Evolutionary conservation across 1,284 basidiomycete species (phyloP).

Genomic region (Jaminaea rosea): DNA sequence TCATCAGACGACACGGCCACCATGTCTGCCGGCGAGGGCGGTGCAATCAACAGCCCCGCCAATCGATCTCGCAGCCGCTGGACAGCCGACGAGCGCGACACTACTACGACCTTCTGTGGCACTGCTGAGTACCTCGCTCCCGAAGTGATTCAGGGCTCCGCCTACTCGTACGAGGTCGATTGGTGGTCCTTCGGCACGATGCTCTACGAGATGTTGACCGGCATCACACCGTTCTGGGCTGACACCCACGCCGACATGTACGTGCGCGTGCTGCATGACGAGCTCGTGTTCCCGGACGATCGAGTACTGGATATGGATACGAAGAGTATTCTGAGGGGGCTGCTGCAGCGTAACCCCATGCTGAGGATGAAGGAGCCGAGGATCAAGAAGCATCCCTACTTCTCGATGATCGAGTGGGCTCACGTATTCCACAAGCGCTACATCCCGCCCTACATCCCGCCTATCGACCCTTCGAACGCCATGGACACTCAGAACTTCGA

Average conservation of each 20-base stretch:
- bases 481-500: slow-evolving; percentile 97
- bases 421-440: slow-evolving; percentile 90
- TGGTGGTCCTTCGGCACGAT: slow-evolving; percentile 98
- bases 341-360: slow-evolving; percentile 81
- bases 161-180: slow-evolving; percentile 89
- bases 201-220: slow-evolving; percentile 87
- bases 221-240: slow-evolving; percentile 87
- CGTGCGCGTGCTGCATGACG: slow-evolving; percentile 75
- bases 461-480: slow-evolving; percentile 82
- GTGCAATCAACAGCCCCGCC: not conserved
- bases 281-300: slow-evolving; percentile 78
- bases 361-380: slow-evolving; percentile 82
- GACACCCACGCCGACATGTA: slow-evolving; percentile 93
- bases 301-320: slow-evolving; percentile 84
- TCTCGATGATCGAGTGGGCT: slow-evolving; percentile 89
- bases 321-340: slow-evolving; percentile 84
- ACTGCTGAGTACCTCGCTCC: slow-evolving; percentile 28
- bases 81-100: slow-evolving; percentile 51
- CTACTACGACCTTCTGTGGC: slow-evolving; percentile 73
- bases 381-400: slow-evolving; percentile 89
- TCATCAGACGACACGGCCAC: slow-evolving; percentile 18
- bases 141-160: slow-evolving; percentile 72
- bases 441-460: slow-evolving; percentile 93
- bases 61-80: slow-evolving; percentile 3
- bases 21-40: not conserved